A percentile compares a stretch with the other conserved stretches of the same genome.
phyloP scores from a whole-genome alignment of 2,329 filamentous ascomycete genomes.

The Domatiomyces catenatus region DNA sequence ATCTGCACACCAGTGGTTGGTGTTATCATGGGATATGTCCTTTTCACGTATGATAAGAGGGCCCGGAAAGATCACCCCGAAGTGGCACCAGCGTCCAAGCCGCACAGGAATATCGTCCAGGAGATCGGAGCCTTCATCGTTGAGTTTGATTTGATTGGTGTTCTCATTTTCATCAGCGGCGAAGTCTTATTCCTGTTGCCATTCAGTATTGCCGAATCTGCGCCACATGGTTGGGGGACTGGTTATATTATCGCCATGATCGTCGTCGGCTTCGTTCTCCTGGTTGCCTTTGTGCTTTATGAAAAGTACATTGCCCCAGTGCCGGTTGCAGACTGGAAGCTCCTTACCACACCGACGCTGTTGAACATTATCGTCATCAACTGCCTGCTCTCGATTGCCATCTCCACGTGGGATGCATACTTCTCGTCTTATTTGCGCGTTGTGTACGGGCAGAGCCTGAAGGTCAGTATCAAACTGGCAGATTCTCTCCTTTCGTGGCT shows the following conservation, averaged over 20 bases:
- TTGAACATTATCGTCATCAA: conserved; percentile 10
- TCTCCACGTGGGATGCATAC: conserved; percentile 21
- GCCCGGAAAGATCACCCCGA: conserved; percentile 41
- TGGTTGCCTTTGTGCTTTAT: conserved; percentile 39
- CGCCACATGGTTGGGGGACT: conserved; percentile 26
- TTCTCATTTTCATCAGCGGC: conserved; percentile 44
- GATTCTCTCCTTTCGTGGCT: neutral
- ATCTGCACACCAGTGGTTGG: conserved; percentile 48
- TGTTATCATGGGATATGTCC: conserved; percentile 39
- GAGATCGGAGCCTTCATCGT: conserved; percentile 36
- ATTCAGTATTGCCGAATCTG: conserved; percentile 39
- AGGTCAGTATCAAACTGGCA: conserved; percentile 11
- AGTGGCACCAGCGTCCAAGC: conserved; percentile 30
- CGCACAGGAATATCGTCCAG: conserved; percentile 29
- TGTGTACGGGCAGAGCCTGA: conserved; percentile 1
- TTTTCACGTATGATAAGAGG: conserved; percentile 47
- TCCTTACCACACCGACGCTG: conserved; percentile 21
- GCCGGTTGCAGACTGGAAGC: conserved; percentile 39
- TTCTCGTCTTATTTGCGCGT: conserved; percentile 14
- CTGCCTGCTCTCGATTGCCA: conserved; percentile 15
- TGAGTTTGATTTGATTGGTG: conserved; percentile 47
- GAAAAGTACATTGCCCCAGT: conserved; percentile 38
- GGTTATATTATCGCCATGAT: conserved; percentile 34
- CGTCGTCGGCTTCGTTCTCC: conserved; percentile 38
- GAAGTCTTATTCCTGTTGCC: conserved; percentile 49